Percentiles rank a stretch among this genome's conserved stretches.
Evolutionary conservation across 805 yeast genomes (phyloP).

Genomic region (Suhomyces pyralidae): DNA sequence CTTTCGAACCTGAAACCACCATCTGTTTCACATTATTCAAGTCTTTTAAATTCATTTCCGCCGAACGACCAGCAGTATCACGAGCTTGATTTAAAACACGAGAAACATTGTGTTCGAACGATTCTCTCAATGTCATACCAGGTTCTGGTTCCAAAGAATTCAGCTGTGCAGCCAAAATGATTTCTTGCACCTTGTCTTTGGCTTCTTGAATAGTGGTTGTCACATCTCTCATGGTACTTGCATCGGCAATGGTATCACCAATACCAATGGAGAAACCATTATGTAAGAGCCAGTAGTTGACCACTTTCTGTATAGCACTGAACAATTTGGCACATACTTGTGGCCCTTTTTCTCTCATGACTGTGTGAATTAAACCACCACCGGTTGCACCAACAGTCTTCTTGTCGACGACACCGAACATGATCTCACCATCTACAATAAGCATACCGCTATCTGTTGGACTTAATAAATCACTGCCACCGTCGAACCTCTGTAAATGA

Average conservation of each 20-base stretch:
- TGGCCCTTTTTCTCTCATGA: constrained; percentile 97
- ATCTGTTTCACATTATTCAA: constrained; percentile 95
- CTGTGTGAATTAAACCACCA: constrained; percentile 96
- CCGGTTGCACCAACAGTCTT: constrained; percentile 98
- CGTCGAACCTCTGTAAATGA: constrained; percentile 91
- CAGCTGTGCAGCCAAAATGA: constrained; percentile 86
- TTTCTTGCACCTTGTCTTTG: constrained; percentile 89
- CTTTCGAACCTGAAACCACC: constrained; percentile 99
- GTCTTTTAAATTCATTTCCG: constrained; percentile 93
- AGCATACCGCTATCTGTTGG: constrained; percentile 96
- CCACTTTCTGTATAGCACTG: constrained; percentile 91
- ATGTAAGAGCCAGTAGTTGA: constrained; percentile 93
- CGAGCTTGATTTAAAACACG: constrained; percentile 96
- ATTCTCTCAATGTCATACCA: constrained; percentile 99
- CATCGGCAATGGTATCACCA: constrained; percentile 99
- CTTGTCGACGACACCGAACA: constrained; percentile 97
- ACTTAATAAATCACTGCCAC: constrained; percentile 73
- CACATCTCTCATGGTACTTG: constrained; percentile 90
- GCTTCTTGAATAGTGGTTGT: constrained; percentile 93
- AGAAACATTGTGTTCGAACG: constrained; percentile 95
- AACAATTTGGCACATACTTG: constrained; percentile 83
- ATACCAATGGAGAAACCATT: constrained; percentile 98
- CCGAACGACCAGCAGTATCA: constrained; percentile 98
- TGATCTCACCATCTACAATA: constrained; percentile 90
- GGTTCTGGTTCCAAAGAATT: constrained; percentile 91